Percentiles rank a stretch among this genome's conserved stretches.
Evolutionary conservation across 768 basidiomycete genomes (phyloP).

Genomic region (Kwoniella bestiolae): DNA sequence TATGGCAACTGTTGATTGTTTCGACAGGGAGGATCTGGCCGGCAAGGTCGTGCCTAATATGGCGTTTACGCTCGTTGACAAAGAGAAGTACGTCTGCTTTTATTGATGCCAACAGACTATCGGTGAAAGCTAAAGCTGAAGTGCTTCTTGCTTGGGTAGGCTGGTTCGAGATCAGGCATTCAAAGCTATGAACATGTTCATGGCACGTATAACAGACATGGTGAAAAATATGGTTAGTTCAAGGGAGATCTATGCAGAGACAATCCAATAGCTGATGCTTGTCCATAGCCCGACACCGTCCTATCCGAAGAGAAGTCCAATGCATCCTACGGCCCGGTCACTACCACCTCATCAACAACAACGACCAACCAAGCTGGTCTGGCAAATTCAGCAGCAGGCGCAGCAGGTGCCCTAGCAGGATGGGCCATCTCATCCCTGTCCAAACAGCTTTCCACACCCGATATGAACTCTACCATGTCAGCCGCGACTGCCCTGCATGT

Average conservation of each 20-base stretch:
- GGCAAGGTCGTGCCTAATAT: conserved; percentile 86
- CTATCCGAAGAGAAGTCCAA: conserved; percentile 53
- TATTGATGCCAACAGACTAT: not conserved
- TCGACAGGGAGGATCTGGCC: conserved; percentile 84
- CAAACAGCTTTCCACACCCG: conserved; percentile 74
- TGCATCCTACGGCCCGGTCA: conserved; percentile 47
- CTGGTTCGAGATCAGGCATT: conserved; percentile 94
- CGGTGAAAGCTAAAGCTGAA: conserved; percentile 17
- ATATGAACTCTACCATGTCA: conserved; percentile 72
- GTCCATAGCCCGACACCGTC: conserved; percentile 65
- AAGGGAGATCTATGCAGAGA: too few species aligned
- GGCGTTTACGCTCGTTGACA: conserved; percentile 78
- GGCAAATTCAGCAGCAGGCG: conserved; percentile 85
- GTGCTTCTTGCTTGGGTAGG: conserved; percentile 60
- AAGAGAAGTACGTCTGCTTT: conserved; percentile 75
- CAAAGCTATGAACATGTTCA: conserved; percentile 84
- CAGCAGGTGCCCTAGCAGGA: conserved; percentile 86
- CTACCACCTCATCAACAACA: conserved; percentile 49
- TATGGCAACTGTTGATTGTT: conserved; percentile 90
- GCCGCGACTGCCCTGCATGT: conserved; percentile 42
- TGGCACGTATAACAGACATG: conserved; percentile 79
- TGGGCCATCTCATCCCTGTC: conserved; percentile 94
- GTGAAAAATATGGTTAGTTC: conserved; percentile 78
- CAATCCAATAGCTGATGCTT: not conserved
- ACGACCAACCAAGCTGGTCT: conserved; percentile 61